Base-by-base conservation (phyloP, 192 early-diverging fungal species). In the Pecoramyces ruminantium region DNA sequence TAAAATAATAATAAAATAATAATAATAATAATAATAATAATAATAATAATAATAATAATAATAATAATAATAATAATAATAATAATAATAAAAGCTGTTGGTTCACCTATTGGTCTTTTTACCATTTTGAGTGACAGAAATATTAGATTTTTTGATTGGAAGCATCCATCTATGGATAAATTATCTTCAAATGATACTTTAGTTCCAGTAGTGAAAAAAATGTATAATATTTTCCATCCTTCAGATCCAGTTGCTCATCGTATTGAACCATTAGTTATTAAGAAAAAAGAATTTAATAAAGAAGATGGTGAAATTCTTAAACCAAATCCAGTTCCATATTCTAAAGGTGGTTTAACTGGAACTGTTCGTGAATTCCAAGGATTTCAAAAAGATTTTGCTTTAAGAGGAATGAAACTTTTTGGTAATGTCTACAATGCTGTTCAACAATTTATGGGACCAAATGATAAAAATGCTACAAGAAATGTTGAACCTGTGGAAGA, bases 141-240 rank as follows among this genome's bases (percentile, higher is more conserved):
- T 78, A 83, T 96, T 16, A 84, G 82, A 11, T 86, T 89, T 14
- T 86, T 88, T 80, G 82, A 87, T 28, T 85, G 83, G n/a, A 27
- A 79, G 30, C 28, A 84, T 83, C 21, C 81, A 81, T 25, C 28
- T 38, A n/a, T 16, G 78, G 30, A 30, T 30, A 67, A 15, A 17
- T 78, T 28, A 83, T 84, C 29, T 77, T 40, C 5, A 82, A 82
- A 82, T 29, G 84, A 86, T 28, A 8, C 84, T 78, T 58, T 89
- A 28, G 16, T 80, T 79, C 95, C 95, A 13, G 90, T 90, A 25
- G 89, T 90, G 29, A 88, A 89, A 40, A 91, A 92, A 29, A 29
- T 95, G 21, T 96, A 94, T 86, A 96, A 96, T 82, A 90, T 96
- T 28, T 96, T 93, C 82, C 92, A 93, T 84, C 92, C 92, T 2